phyloP scores from a whole-genome alignment of 164 flowering plant species.

The Nymphaea colorata region DNA sequence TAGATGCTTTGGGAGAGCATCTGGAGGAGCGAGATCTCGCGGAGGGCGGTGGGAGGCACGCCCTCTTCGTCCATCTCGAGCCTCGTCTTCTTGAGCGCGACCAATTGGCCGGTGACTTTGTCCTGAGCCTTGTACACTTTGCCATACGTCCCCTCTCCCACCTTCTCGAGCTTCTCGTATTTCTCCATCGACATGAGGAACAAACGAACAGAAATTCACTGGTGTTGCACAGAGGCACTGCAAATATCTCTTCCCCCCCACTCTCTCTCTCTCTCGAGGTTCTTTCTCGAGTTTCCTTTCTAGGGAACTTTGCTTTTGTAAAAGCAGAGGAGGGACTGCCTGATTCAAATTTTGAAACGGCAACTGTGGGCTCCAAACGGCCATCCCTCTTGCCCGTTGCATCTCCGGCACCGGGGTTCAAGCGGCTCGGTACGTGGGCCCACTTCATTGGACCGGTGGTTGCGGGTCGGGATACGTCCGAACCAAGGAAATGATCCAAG shows the following conservation, averaged over 20 bases:
- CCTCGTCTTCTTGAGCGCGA: slow-evolving; percentile 90
- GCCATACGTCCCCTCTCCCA: slow-evolving; percentile 99
- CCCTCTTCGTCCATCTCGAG: slow-evolving; percentile 99
- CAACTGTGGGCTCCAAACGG: no score
- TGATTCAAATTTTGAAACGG: no score
- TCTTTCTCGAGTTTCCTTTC: not conserved
- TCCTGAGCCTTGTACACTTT: slow-evolving; percentile 97
- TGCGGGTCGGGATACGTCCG: no score
- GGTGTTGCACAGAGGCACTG: not conserved
- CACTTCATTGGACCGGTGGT: no score
- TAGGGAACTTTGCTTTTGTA: not conserved
- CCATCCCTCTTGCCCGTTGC: no score
- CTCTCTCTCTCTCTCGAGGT: not conserved
- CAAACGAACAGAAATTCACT: not conserved
- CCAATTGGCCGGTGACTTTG: slow-evolving; percentile 68
- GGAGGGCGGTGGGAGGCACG: slow-evolving; percentile 92
- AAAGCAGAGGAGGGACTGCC: no score
- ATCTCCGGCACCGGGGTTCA: no score
- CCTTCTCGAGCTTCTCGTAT: slow-evolving; percentile 95
- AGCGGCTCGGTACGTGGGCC: no score
- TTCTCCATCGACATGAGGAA: slow-evolving; percentile 36
- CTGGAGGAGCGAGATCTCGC: slow-evolving; percentile 89
- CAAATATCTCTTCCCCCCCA: not conserved
- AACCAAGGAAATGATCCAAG: no score
- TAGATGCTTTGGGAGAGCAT: slow-evolving; percentile 83